Base-by-base conservation (phyloP, 805 yeast genomes). In the Saturnispora mendoncae region DNA sequence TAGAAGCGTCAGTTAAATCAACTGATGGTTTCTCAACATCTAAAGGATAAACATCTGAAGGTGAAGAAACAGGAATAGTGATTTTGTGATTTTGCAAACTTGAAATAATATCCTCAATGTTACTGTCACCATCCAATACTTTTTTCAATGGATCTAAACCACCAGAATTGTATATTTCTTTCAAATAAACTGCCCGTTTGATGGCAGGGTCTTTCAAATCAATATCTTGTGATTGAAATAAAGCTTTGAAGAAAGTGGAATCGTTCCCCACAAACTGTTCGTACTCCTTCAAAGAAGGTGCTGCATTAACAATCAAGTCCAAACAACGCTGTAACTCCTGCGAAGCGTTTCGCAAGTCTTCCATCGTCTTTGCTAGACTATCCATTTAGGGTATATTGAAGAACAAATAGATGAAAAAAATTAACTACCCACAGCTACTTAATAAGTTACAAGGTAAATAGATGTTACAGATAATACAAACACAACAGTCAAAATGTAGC, bases 181-280 rank as follows among this genome's bases (percentile, higher is more conserved):
- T 78, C 44, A 85, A 55, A 42, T 67, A 65, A 1, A 84, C 66
- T 0, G 85, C 84, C 24, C 83, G 56, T 37, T 68, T 67, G 19
- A 84, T 53, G 38, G 78, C 71, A 27, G 70, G 68, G 51, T 66
- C 71, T 38, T 76, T 19, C 4, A 47, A 23, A 24, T 67, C 17
- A 68, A 57, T 34, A 79, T 54, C 13, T 77, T 72, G 30, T 10
- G 43, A 36, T 14, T 32, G 25, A 5, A 47, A 36, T 5, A 44
- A n/a, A 4, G 38, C n/a, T 15, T 33, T 32, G 36, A 30, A 17
- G 43, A 42, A 15, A 34, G 41, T 10, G 57, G 50, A 6, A 67
- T 42, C 33, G 53, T 58, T 46, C 47, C 64, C 47, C 1, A 36
- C 9, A 7, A 45, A 28, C 3, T 27, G 31, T 3, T 39, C 33